Base-by-base conservation (phyloP, 2,329 filamentous ascomycete species). In the Ciborinia camelliae region DNA sequence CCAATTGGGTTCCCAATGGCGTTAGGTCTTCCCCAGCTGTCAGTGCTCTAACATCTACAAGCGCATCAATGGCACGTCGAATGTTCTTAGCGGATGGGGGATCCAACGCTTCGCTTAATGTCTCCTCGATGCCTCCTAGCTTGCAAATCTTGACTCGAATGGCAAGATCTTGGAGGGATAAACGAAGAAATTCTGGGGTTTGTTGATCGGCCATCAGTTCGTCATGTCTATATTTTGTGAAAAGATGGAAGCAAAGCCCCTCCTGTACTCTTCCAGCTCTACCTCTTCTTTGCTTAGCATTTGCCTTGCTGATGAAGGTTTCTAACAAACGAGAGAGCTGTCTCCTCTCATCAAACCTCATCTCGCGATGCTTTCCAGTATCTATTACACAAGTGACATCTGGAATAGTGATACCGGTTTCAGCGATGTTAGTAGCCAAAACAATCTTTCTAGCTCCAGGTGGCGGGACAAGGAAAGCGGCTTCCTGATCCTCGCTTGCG, bases 61-160 rank as follows among this genome's bases (percentile, higher is more conserved):
- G 84, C 3, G 94, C 92, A 75, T 98, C 94, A 63, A 99, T 90
- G 0, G 95, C 94, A 43, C 94, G 87, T 30, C 92, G 89, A 55
- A 99, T 96, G 71, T 98, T 99, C 79, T 94, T 96, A 0, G 90
- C 83, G 0, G 90, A 93, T 0, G 95, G 95, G 0, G 94, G 90
- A 74, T 99, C 95, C 20, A 99, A 81, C 4, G 95, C 95, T 76
- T 93, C 87, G 28, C 90, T 85, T 12, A 99, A 82, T 0, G 93
- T 97, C 71, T 94, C 86, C 75, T 98, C 94, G 62, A 98, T 96
- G 48, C 91, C 89, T 14, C 95, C 95, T 51, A 99, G 85, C 73
- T 96, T 96, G 81, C 94, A 99, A 53, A 97, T 97, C 78, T 99
- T 99, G 69, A 98, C 93, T 10, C 95, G 88, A 75, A 99, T 93